Evolutionary conservation across 805 yeast species (phyloP).

Genomic region (Dipodascus geniculatus): DNA sequence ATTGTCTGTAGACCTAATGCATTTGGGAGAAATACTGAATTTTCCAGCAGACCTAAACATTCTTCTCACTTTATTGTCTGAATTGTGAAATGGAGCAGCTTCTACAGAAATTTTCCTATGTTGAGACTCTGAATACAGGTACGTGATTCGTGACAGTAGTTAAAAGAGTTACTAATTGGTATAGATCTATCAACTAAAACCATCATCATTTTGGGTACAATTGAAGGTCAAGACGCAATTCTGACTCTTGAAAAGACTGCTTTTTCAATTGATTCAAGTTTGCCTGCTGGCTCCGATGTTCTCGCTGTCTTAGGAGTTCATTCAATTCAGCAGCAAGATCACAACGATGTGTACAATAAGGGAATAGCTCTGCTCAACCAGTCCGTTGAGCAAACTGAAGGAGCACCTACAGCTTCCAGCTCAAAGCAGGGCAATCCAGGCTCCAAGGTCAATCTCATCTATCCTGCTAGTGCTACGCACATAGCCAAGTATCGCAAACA

Average conservation of each 20-base stretch:
- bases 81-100: no score
- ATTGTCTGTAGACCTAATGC: no score
- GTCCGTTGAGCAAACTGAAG: constrained; percentile 20
- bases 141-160: background rate
- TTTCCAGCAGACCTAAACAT: no score
- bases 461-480: constrained; percentile 84
- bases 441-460: constrained; percentile 64
- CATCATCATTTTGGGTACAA: constrained; percentile 56
- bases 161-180: background rate
- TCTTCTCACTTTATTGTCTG: no score
- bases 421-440: background rate
- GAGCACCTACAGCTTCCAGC: background rate
- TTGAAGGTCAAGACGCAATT: constrained; percentile 52
- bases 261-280: constrained; percentile 26
- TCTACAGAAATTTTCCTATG: background rate
- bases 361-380: constrained; percentile 43
- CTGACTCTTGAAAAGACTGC: constrained; percentile 63
- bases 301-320: constrained; percentile 10
- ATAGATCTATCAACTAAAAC: constrained; percentile 59
- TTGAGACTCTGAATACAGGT: background rate
- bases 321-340: constrained; percentile 33
- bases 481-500: constrained; percentile 63
- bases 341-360: constrained; percentile 83
- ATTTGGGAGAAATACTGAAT: no score
- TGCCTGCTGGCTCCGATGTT: constrained; percentile 10